Percentiles rank a stretch among this genome's conserved stretches.
These are phyloP conservation scores for Periconia macrospinosa DNA, from an alignment of 2,329 filamentous ascomycete species.

Conservation along the genomic window DNA sequence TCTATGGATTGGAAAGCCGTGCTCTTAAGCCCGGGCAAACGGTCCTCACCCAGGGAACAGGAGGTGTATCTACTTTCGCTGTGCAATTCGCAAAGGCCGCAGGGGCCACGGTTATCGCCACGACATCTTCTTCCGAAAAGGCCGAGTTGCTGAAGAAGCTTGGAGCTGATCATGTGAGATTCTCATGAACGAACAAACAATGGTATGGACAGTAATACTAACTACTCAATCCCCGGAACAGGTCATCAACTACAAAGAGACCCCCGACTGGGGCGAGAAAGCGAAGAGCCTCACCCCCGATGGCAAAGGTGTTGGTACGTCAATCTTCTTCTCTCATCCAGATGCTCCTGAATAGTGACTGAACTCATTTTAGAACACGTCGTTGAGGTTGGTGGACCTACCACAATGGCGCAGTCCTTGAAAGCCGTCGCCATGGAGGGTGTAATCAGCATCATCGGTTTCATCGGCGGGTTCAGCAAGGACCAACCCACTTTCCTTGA, in stretches of 20 bases:
- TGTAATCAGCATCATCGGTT: slow-evolving; percentile 57
- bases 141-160: slow-evolving; percentile 53
- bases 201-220: neutral
- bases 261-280: slow-evolving; percentile 57
- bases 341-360: neutral
- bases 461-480: slow-evolving; percentile 55
- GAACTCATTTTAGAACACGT: slow-evolving; percentile 52
- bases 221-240: neutral
- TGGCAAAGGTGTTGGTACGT: slow-evolving; percentile 52
- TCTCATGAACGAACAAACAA: neutral
- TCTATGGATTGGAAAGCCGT: slow-evolving; percentile 52
- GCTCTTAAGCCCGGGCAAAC: slow-evolving; percentile 42
- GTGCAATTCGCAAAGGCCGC: slow-evolving; percentile 59
- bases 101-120: slow-evolving; percentile 61
- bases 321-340: neutral
- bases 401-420: slow-evolving; percentile 58
- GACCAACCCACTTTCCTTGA: slow-evolving; percentile 57
- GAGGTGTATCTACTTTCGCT: slow-evolving; percentile 68
- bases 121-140: slow-evolving; percentile 57
- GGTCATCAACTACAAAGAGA: slow-evolving; percentile 57
- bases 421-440: slow-evolving; percentile 59
- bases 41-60: slow-evolving; percentile 71
- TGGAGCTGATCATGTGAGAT: slow-evolving; percentile 55
- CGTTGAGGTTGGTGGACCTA: slow-evolving; percentile 66
- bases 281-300: slow-evolving; percentile 55